These are phyloP conservation scores for Termitomyces sp. DNA, from an alignment of 768 basidiomycete species.

Conservation along the genomic window DNA sequence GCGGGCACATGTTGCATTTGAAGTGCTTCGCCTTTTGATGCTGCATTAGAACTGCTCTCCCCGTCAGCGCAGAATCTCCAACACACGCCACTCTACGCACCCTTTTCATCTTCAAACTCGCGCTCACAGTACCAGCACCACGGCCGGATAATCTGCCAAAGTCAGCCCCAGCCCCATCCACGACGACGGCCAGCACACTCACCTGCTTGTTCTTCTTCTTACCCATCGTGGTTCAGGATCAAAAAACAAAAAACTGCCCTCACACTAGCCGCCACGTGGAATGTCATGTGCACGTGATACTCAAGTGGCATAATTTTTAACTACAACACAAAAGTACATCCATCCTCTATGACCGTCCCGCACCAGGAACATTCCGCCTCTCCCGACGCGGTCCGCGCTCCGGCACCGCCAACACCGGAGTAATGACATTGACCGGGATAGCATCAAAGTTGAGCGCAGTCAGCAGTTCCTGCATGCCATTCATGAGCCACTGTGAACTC, in stretches of 20 bases:
- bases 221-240: slow-evolving; percentile 30
- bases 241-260: neutral
- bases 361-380: slow-evolving; percentile 78
- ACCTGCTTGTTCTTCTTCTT: slow-evolving; percentile 64
- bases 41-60: slow-evolving; percentile 81
- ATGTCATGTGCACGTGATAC: neutral
- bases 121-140: slow-evolving; percentile 99
- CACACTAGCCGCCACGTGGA: neutral
- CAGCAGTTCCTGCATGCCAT: slow-evolving; percentile 68
- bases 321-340: slow-evolving; percentile 1
- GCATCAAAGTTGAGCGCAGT: slow-evolving; percentile 90
- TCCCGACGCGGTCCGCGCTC: slow-evolving; percentile 74
- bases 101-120: slow-evolving; percentile 99
- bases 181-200: neutral
- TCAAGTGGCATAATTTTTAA: slow-evolving; percentile 10
- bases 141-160: slow-evolving; percentile 66
- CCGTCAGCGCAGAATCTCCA: neutral
- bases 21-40: slow-evolving; percentile 99
- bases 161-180: neutral
- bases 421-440: slow-evolving; percentile 71
- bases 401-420: slow-evolving; percentile 56
- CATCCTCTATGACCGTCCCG: slow-evolving; percentile 45
- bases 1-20: slow-evolving; percentile 94
- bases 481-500: neutral
- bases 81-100: slow-evolving; percentile 34